Evolutionary conservation across 192 early-diverging fungal genomes (phyloP), one percentile per base, ranked within the genome.

Genomic region (Backusella westeae): DNA sequence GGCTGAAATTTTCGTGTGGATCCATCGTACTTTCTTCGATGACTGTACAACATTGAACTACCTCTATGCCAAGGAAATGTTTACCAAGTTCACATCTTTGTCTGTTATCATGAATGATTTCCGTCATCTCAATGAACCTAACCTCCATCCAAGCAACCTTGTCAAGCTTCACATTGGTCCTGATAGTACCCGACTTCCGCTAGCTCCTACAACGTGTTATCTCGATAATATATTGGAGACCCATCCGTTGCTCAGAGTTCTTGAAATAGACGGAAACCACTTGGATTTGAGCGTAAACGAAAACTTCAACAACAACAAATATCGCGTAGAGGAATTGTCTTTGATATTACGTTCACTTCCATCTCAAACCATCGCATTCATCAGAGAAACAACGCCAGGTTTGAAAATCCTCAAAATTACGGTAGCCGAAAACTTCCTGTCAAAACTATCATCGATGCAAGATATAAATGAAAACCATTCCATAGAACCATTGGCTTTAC

Each of bases 11-110:
- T 5, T 4, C 4, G 5, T 49, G 4, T 49, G 46, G 46, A 5
- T 19, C 6, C 19, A 17, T 6, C 15, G 0, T 49, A 0, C 4
- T 6, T n/a, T 0, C 5, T 0, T 6, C 6, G 0, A 6, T 5
- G 0, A 0, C 17, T 4, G 1, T 19, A 19, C 5, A 49, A 6
- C 17, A 19, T 1, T 6, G 1, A 4, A 0, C 3, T n/a, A 49
- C 19, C 15, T 49, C 14, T 49, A 6, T 19, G 19, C 46, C 17
- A 49, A 49, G 19, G 15, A 19, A 6, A 49, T n/a, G 46, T 49
- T 49, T 19, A 49, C 17, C 14, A 49, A 19, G 0, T 3, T 49
- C 19, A 49, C 14, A 6, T 19, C 46, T 19, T 49, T 49, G 46
- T 0, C 4, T 19, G 17, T 49, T 0, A 15, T 19, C 0, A n/a